A percentile compares a stretch with the other conserved stretches of the same genome.
phyloP scores from a whole-genome alignment of 805 yeast species.

The Zygoascus biomembranicola region DNA sequence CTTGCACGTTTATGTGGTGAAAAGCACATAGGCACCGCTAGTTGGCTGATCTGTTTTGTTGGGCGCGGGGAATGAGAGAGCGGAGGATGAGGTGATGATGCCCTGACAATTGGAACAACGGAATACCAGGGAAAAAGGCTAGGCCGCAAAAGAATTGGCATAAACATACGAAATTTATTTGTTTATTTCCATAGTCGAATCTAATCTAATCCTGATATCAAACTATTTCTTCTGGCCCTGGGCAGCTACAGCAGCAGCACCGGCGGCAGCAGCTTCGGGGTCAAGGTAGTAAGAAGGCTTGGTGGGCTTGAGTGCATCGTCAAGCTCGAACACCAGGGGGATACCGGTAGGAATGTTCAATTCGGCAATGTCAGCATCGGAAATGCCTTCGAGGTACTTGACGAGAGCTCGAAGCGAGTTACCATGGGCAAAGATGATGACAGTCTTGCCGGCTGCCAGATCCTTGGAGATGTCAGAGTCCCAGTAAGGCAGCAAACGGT shows the following conservation, averaged over 20 bases:
- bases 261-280: conserved; percentile 99
- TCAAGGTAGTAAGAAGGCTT: conserved; percentile 95
- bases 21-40: too few relatives aligned
- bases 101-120: not conserved
- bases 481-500: conserved; percentile 96
- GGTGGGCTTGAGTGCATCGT: conserved; percentile 75
- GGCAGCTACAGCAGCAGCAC: conserved; percentile 98
- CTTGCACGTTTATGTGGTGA: too few relatives aligned
- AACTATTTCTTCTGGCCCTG: conserved; percentile 48
- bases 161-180: not conserved
- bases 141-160: not conserved
- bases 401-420: conserved; percentile 96
- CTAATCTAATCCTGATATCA: not conserved
- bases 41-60: not conserved
- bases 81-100: not conserved
- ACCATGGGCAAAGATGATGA: conserved; percentile 93
- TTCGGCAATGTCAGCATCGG: conserved; percentile 86
- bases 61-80: not conserved
- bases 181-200: not conserved
- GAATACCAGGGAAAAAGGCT: too few relatives aligned
- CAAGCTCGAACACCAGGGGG: conserved; percentile 94
- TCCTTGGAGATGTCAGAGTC: conserved; percentile 84
- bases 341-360: conserved; percentile 98
- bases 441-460: conserved; percentile 80
- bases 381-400: conserved; percentile 88